Evolutionary conservation across 2,329 filamentous ascomycete species (phyloP).

Genomic region (Aspergillus quadricinctus): DNA sequence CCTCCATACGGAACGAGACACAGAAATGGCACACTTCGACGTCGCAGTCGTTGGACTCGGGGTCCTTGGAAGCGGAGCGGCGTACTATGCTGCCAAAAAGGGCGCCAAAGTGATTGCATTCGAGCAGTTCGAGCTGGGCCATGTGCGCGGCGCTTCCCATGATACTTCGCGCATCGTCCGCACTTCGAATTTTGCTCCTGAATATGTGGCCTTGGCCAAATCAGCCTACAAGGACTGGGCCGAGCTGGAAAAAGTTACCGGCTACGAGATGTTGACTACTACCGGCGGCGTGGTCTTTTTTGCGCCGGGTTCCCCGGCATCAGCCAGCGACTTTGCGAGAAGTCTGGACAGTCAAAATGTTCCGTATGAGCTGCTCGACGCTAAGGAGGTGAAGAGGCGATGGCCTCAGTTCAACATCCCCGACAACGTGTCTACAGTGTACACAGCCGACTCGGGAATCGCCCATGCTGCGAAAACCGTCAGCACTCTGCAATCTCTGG

Average conservation of each 20-base stretch:
- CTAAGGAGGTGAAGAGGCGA: slow-evolving; percentile 17
- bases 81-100: slow-evolving; percentile 23
- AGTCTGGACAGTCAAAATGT: slow-evolving; percentile 16
- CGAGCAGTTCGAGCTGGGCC: slow-evolving; percentile 27
- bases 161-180: slow-evolving; percentile 27
- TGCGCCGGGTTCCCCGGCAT: slow-evolving; percentile 9
- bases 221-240: slow-evolving; percentile 32
- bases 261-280: slow-evolving; percentile 18
- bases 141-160: slow-evolving; percentile 26
- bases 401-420: slow-evolving; percentile 24
- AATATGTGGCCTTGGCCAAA: slow-evolving; percentile 41
- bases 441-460: slow-evolving; percentile 24
- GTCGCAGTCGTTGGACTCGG: slow-evolving; percentile 26
- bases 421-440: slow-evolving; percentile 18
- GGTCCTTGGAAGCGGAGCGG: slow-evolving; percentile 24
- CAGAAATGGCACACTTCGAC: slow-evolving; percentile 19
- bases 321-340: slow-evolving; percentile 12
- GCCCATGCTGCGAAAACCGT: slow-evolving; percentile 23
- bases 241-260: slow-evolving; percentile 18
- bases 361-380: slow-evolving; percentile 21
- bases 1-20: too few relatives aligned
- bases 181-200: slow-evolving; percentile 22
- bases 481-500: slow-evolving; percentile 17
- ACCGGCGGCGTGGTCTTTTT: slow-evolving; percentile 25
- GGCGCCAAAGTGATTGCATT: slow-evolving; percentile 25